Evolutionary conservation across 208 protist genomes (phyloP), one percentile per base, ranked within the genome.

Genomic region (Wallacemonas rigidus): DNA sequence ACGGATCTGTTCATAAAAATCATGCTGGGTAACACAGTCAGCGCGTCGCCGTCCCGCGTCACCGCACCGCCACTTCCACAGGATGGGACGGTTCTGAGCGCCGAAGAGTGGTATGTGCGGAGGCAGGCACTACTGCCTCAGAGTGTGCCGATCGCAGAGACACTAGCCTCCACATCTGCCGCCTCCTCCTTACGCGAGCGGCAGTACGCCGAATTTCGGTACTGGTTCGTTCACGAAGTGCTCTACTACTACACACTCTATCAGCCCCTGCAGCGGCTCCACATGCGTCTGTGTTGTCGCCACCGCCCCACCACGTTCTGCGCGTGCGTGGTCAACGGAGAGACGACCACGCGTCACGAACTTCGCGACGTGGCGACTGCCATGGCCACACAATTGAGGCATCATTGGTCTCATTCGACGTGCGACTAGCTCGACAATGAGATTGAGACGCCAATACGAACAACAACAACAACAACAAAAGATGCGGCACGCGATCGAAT

Each of bases 141-240:
- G 26, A 26, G 26, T 26, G 26, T 26, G 26, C 26, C 26, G 26
- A 26, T 26, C 26, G 26, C 26, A 26, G 26, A 26, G 26, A 26
- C 26, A 26, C 26, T 26, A 26, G 26, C 26, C 26, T 26, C 45
- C 45, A 14, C 12, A 12, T 50, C 45, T 6, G 12, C 45, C 6
- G 45, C 45, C 0, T 12, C 45, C 8, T 50, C 45, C 0, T 50
- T 12, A 26, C 53, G 3, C 1, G 39, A 58, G 44, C 73, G 64
- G 14, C 69, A 71, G 15, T 93, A 93, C 68, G 81, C 80, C 67
- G 80, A 87, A 68, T 90, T 90, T 68, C 85, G 88, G 2, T 90
- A 89, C 75, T 93, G 85, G 83, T 93, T 89, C 61, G 80, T 78
- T 56, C 88, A 79, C 47, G 88, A 93, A 69, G 88, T 93, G 50